Evolutionary conservation across 2,329 filamentous ascomycete genomes (phyloP), one percentile per base, ranked within the genome.

Genomic region (Cercospora zeae-maydis): DNA sequence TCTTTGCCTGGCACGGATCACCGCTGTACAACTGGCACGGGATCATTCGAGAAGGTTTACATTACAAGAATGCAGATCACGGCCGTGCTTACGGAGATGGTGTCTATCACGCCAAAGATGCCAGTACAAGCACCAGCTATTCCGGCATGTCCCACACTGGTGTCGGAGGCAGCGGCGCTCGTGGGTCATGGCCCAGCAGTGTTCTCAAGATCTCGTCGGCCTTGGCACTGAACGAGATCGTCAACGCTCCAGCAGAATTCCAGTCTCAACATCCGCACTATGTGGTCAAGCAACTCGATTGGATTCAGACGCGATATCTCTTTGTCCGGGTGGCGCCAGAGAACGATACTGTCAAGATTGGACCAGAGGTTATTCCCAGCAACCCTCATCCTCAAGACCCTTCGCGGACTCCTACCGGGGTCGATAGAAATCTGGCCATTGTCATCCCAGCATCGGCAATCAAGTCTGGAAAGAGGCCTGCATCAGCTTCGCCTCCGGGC

Each of bases 1-100:
- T 96, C 1, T 92, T 96, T 71, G 91, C 90, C 0, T 96, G 90
- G 88, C 93, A 97, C 74, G 93, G 92, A 5, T 96, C 91, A 70
- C 74, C 78, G 0, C 67, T 96, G 2, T 67, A 75, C 2, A 96
- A 96, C 70, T 96, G 93, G 93, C 93, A 97, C 75, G 90, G 88
- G 70, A 96, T 97, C 70, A 86, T 96, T 66, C 86, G 92, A 33
- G 86, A 89, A 63, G 92, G 93, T 0, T 79, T 97, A 5, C 85
- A 96, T 73, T 96, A 87, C 76, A 83, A 85, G 4, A 75, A 83
- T 0, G 76, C 79, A 0, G 45, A 74, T 0, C 78, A 93, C 73
- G 93, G 92, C 0, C 85, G 93, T 64, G 80, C 88, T 1, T 91
- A 68, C 70, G 93, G 93, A 0, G 63, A 96, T 72, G 93, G 93